A percentile compares a stretch with the other conserved stretches of the same genome.
Conservation (phyloP, 805 yeast genomes). For the Saccharomycopsis javanensis region DNA sequence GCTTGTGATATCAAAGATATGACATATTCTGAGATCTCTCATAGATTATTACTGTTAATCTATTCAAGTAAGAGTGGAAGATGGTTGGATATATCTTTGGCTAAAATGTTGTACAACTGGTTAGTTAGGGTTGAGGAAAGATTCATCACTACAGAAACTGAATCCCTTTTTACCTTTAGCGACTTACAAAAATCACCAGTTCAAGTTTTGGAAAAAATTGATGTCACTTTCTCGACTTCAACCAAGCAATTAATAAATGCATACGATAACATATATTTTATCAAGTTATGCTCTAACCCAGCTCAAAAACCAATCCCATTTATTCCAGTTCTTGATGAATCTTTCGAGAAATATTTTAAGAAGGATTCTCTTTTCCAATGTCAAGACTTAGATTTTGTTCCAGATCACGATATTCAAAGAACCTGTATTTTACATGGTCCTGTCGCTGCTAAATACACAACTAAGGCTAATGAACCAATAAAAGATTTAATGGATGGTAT, state of each 20-base stretch:
- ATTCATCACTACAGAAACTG: slow-evolving; percentile 49
- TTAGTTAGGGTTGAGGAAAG: slow-evolving; percentile 96
- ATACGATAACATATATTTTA: slow-evolving; percentile 90
- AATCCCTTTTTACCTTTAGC: slow-evolving; percentile 69
- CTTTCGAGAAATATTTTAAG: slow-evolving; percentile 93
- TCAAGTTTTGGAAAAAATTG: slow-evolving; percentile 47
- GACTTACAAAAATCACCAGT: slow-evolving; percentile 61
- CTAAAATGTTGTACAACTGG: slow-evolving; percentile 79
- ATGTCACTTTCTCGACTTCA: slow-evolving; percentile 63
- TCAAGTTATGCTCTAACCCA: slow-evolving; percentile 74
- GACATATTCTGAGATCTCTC: slow-evolving; percentile 89
- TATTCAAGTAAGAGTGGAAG: slow-evolving; percentile 52
- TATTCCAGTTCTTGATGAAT: slow-evolving; percentile 88
- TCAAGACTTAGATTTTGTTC: slow-evolving; percentile 92
- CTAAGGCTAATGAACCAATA: slow-evolving; percentile 83
- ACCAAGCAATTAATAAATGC: slow-evolving; percentile 78
- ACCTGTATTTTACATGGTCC: slow-evolving; percentile 99
- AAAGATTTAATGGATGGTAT: slow-evolving; percentile 79
- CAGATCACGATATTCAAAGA: slow-evolving; percentile 92
- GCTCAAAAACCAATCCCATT: slow-evolving; percentile 96
- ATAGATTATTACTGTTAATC: slow-evolving; percentile 80
- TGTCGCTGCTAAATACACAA: slow-evolving; percentile 90
- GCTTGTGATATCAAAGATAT: slow-evolving; percentile 88
- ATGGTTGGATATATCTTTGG: slow-evolving; percentile 83
- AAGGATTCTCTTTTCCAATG: slow-evolving; percentile 99